Conservation (phyloP, 2,329 filamentous ascomycete species). For the Nigrospora sphaerica region DNA sequence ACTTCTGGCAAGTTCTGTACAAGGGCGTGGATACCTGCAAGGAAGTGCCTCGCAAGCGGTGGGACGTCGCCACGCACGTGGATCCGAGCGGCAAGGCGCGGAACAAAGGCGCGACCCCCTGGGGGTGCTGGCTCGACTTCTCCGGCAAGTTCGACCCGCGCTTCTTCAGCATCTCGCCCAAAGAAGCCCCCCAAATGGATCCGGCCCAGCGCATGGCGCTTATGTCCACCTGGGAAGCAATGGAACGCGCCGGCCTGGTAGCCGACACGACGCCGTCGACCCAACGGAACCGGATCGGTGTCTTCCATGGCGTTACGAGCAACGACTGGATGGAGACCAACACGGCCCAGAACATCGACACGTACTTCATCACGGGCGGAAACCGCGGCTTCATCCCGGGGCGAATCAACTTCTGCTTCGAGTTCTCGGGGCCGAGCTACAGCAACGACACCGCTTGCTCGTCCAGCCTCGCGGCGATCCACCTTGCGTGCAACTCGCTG, state of each 20-base stretch:
- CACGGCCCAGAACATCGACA: constrained; percentile 62
- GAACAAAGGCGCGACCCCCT: constrained; percentile 8
- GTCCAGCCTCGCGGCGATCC: constrained; percentile 64
- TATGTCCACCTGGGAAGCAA: too few species aligned
- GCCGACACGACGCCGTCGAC: constrained; percentile 56
- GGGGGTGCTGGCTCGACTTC: constrained; percentile 4
- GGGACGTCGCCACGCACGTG: constrained; percentile 2
- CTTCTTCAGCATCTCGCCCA: constrained; percentile 6
- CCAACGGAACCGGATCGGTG: constrained; percentile 48
- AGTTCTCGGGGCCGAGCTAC: constrained; percentile 66
- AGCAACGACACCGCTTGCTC: constrained; percentile 75
- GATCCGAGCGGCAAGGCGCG: constrained; percentile 52
- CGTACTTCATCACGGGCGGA: constrained; percentile 38
- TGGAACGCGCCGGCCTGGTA: constrained; percentile 21
- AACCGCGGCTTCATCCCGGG: constrained; percentile 38
- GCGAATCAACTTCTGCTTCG: constrained; percentile 70
- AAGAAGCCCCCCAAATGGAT: constrained; percentile 48
- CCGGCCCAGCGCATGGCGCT: constrained; percentile 24
- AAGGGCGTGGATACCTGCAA: constrained; percentile 55
- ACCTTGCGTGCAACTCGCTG: constrained; percentile 18
- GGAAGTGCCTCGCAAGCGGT: constrained; percentile 17
- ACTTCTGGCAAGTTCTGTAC: constrained; percentile 56
- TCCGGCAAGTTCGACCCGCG: constrained; percentile 3
- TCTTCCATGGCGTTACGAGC: constrained; percentile 68
- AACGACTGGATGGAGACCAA: constrained; percentile 76